A percentile compares a stretch with the other conserved stretches of the same genome.
Conservation (phyloP, 345 rosid genomes). For the Gossypium arboreum region DNA sequence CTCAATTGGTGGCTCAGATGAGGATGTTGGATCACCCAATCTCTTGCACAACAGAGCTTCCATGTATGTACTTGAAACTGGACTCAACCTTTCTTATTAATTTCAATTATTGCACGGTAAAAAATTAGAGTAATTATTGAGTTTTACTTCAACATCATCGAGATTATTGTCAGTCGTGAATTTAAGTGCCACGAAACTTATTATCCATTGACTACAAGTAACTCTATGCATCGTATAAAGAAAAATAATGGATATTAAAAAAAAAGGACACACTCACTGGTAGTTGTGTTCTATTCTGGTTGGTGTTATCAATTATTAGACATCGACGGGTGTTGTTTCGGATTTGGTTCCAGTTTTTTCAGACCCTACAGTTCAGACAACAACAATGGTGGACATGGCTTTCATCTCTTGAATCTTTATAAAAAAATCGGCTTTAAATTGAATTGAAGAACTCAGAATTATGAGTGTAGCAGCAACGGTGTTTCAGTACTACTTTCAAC, state of each 20-base stretch:
- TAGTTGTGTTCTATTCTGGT: neutral
- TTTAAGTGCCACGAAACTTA: too few species aligned
- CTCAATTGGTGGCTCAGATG: slow-evolving; percentile 38
- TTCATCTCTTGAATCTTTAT: too few species aligned
- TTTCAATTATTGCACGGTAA: too few species aligned
- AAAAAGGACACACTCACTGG: too few species aligned
- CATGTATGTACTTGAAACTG: slow-evolving; percentile 28
- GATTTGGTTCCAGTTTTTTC: neutral
- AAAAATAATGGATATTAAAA: too few species aligned
- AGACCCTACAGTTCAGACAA: neutral
- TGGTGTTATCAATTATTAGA: neutral
- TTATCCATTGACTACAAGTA: too few species aligned
- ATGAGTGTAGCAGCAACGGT: neutral
- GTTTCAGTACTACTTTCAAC: neutral
- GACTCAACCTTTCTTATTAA: too few species aligned
- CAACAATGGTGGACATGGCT: neutral
- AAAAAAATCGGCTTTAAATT: neutral
- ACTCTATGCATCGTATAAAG: too few species aligned
- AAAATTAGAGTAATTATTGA: too few species aligned
- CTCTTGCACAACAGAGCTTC: slow-evolving; percentile 77
- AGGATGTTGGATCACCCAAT: slow-evolving; percentile 56
- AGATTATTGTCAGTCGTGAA: too few species aligned
- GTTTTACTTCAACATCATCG: too few species aligned
- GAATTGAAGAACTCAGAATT: neutral
- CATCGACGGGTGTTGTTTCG: neutral